phyloP scores from a whole-genome alignment of 306 rosid genomes.

The Dicorynia guianensis region DNA sequence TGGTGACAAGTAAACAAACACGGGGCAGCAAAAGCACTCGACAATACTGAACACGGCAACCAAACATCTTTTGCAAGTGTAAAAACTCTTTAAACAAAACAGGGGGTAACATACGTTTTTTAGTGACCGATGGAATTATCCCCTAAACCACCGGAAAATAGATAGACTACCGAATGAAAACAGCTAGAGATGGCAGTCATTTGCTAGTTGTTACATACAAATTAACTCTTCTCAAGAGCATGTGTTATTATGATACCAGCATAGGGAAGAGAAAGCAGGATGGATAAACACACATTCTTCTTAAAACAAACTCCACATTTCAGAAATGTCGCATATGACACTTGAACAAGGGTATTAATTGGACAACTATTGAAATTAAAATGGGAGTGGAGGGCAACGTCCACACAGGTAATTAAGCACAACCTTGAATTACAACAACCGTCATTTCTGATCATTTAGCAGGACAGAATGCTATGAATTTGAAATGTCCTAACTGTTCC shows the following conservation, averaged over 20 bases:
- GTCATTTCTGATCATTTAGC: background rate
- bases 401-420: too few species aligned
- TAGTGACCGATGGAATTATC: background rate
- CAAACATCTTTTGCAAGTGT: too few species aligned
- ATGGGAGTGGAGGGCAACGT: background rate
- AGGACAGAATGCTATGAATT: conserved; percentile 6
- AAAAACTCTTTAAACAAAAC: too few species aligned
- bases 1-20: too few species aligned
- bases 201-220: background rate
- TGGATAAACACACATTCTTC: background rate
- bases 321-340: background rate
- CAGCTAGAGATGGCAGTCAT: background rate
- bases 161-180: conserved; percentile 11
- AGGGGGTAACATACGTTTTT: background rate
- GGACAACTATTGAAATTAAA: background rate
- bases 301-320: background rate
- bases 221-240: conserved; percentile 1
- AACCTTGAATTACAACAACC: conserved; percentile 13
- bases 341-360: background rate
- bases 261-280: background rate
- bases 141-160: background rate
- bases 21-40: too few species aligned
- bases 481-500: background rate
- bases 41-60: too few species aligned
- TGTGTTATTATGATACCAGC: background rate